Base-by-base conservation (phyloP, 2,329 filamentous ascomycete genomes). In the Graphiopsis chlorocephala region DNA sequence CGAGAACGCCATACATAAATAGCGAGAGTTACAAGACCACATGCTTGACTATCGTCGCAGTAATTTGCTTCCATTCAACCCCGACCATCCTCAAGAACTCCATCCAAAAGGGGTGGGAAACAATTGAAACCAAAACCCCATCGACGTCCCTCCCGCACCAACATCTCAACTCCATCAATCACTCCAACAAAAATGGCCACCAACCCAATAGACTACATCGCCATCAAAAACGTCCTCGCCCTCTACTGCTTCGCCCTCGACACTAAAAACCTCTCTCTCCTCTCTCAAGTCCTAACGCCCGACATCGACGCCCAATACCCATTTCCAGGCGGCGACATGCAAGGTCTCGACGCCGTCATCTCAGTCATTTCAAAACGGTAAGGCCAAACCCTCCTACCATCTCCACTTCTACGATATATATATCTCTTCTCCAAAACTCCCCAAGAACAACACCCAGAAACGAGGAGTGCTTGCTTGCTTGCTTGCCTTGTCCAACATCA, bases 201-300 rank as follows among this genome's bases (percentile, higher is more conserved):
- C 20, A 73, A 72, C 56, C 62, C 73, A 5, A 47, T 73, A 42
- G 73, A 76, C 65, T 73, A 75, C 73, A 55, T 78, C 52, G 77
- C 78, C n/a, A 78, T 82, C 68, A 74, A 73, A 48, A 81, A 81
- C 67, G 73, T 74, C 8, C 68, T 81, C 28, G 69, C 78, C 6
- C 76, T 73, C 31, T 82, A 81, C 69, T 81, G 79, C 70, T 74
- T 80, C 48, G 79, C 79, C 1, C 72, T 81, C 6, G 80, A 81
- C 67, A 75, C 75, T 17, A 81, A 81, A 65, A 64, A 78, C 62
- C 80, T 78, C 57, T 52, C 68, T 4, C 71, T 78, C 1, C 72
- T 82, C 2, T 58, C 71, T 4, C 68, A 77, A 35, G 79, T 82
- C 62, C 81, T 82, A 69, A 70, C 73, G 1, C 58, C 71, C 6